Conservation (phyloP, 2,329 filamentous ascomycete species). For the Penicillium aurantiogriseum region DNA sequence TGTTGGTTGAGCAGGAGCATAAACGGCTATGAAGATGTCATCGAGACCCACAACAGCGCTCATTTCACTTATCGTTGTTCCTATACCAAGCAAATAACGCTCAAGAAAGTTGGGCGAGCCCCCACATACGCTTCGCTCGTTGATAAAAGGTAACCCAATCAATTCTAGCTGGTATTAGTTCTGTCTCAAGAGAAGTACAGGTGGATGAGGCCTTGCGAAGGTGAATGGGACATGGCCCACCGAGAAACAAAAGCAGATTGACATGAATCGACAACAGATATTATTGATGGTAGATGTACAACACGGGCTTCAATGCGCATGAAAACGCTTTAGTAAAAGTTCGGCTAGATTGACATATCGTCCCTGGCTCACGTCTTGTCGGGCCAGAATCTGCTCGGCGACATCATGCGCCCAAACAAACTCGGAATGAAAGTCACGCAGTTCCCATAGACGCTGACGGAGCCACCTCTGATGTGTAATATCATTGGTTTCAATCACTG, state of each 20-base stretch:
- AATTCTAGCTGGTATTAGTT: background rate
- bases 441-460: slow-evolving; percentile 29
- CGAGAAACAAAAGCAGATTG: slow-evolving; percentile 27
- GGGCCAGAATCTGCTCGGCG: slow-evolving; percentile 29
- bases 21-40: background rate
- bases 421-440: slow-evolving; percentile 32
- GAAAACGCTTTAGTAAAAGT: slow-evolving; percentile 23
- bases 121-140: background rate
- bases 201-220: too few relatives aligned
- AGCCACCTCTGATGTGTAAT: slow-evolving; percentile 32
- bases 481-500: slow-evolving; percentile 34
- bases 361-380: slow-evolving; percentile 26
- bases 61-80: too few relatives aligned
- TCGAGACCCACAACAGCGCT: background rate
- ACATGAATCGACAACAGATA: slow-evolving; percentile 19
- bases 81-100: too few relatives aligned
- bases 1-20: background rate
- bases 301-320: slow-evolving; percentile 12
- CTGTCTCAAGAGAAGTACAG: background rate
- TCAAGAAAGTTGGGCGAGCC: too few relatives aligned
- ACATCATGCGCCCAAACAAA: slow-evolving; percentile 32
- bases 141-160: background rate
- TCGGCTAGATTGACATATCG: slow-evolving; percentile 29
- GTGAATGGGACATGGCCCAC: slow-evolving; percentile 10
- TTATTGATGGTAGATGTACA: slow-evolving; percentile 19